Base-by-base conservation (phyloP, 2,329 filamentous ascomycete genomes). In the Pseudogymnoascus sp. region DNA sequence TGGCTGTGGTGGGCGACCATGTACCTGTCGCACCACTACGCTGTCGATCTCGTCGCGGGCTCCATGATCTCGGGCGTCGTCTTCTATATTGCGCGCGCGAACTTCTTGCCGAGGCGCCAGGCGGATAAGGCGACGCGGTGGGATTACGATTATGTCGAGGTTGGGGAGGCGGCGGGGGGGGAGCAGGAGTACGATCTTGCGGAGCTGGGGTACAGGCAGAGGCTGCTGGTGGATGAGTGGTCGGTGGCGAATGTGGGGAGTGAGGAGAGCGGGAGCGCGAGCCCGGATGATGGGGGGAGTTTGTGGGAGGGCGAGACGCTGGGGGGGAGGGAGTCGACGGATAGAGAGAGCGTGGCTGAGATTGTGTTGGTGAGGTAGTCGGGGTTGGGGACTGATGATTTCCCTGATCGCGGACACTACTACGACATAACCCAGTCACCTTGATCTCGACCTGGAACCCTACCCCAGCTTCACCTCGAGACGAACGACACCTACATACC, bases 1-100 rank as follows among this genome's bases (percentile, higher is more conserved):
- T 97, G 93, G 93, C 87, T 97, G 71, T 97, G 92, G 90, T 97
- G 93, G 92, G 90, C 93, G 11, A 97, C 93, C 69, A 96, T 97
- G 91, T 97, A 97, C 74, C 84, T 97, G 61, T 96, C 91, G 72
- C 93, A 97, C 77, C 93, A 97, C 78, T 97, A 97, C 74, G 93
- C 93, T 33, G 89, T 97, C 42, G 93, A 97, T 75, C 81, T 97
- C 61, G 91, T 97, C 26, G 91, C 85, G 37, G 93, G 93, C 69
- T 91, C 88, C 73, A 80, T 96, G 65, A 80, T 91, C 65, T 89
- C 91, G 24, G 87, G 87, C 11, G 80, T 89, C 61, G 86, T 89
- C 64, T 97, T 91, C 80, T 96, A 93, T 77, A 85, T 91, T 65
- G 85, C 89, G 63, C 90, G 90, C 72, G 84, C 87, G 44, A 86